A percentile compares a stretch with the other conserved stretches of the same genome.
These are phyloP conservation scores for Pichia sp. DNA, from an alignment of 1,139 yeast genomes.

Conservation along the genomic window DNA sequence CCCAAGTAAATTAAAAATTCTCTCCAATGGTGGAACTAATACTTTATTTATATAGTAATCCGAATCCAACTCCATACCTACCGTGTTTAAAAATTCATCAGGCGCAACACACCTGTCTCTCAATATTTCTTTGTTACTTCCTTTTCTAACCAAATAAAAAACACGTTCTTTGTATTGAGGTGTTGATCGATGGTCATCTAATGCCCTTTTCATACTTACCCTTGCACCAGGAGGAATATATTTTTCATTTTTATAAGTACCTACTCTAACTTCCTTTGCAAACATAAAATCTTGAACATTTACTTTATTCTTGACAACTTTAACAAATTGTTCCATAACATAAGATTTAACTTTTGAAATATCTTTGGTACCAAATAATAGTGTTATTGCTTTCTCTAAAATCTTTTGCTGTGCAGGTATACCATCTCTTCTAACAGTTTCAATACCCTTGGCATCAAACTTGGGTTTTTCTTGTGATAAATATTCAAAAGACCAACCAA, in stretches of 20 bases:
- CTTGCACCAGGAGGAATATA: slow-evolving; percentile 90
- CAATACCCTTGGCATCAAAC: slow-evolving; percentile 96
- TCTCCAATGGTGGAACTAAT: slow-evolving; percentile 80
- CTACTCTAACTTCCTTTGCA: slow-evolving; percentile 83
- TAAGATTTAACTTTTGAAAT: slow-evolving; percentile 63
- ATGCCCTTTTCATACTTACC: slow-evolving; percentile 57
- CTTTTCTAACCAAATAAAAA: slow-evolving; percentile 75
- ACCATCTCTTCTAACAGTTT: slow-evolving; percentile 90
- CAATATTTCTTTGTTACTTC: slow-evolving; percentile 56
- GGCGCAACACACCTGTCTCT: slow-evolving; percentile 81
- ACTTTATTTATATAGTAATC: slow-evolving; percentile 82
- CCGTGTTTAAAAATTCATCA: slow-evolving; percentile 47
- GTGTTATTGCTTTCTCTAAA: slow-evolving; percentile 60
- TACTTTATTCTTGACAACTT: slow-evolving; percentile 55
- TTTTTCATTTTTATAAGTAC: slow-evolving; percentile 66
- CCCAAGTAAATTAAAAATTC: slow-evolving; percentile 78
- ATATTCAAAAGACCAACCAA: slow-evolving; percentile 71
- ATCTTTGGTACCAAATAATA: slow-evolving; percentile 68
- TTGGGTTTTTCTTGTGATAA: slow-evolving; percentile 49
- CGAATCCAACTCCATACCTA: slow-evolving; percentile 53
- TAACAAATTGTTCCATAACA: slow-evolving; percentile 57
- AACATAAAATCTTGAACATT: slow-evolving; percentile 81
- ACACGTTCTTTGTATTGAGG: slow-evolving; percentile 89
- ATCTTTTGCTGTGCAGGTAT: slow-evolving; percentile 87
- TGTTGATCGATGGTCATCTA: slow-evolving; percentile 62